Evolutionary conservation across 768 basidiomycete species (phyloP).

Genomic region (Mrakia hoshinonis): DNA sequence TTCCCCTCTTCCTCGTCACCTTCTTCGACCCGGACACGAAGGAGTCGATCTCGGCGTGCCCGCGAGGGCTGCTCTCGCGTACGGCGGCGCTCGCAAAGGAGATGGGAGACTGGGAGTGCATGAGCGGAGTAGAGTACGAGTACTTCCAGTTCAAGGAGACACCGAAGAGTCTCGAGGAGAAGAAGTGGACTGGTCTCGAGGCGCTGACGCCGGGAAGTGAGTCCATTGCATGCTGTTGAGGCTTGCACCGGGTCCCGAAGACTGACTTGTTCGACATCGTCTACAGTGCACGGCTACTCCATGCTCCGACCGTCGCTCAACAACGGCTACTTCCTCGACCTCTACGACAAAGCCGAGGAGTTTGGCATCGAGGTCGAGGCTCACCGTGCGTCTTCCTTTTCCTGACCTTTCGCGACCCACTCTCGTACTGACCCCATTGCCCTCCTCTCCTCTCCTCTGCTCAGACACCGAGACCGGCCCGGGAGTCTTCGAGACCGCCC

Average conservation of each 20-base stretch:
- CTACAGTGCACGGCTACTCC: slow-evolving; percentile 90
- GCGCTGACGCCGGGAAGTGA: slow-evolving; percentile 87
- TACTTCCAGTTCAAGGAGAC: slow-evolving; percentile 56
- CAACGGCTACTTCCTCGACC: slow-evolving; percentile 74
- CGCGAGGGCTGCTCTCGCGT: slow-evolving; percentile 66
- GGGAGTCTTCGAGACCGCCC: slow-evolving; percentile 42
- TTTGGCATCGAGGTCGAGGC: slow-evolving; percentile 80
- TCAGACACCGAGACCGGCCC: slow-evolving; percentile 43
- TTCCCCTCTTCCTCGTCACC: slow-evolving; percentile 86
- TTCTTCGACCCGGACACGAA: slow-evolving; percentile 82
- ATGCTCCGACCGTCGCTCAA: slow-evolving; percentile 59
- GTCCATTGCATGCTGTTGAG: slow-evolving; percentile 37
- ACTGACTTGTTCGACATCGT: neutral
- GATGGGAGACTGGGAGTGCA: slow-evolving; percentile 52
- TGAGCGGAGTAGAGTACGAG: slow-evolving; percentile 91
- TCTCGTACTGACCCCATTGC: neutral
- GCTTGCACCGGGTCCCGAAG: neutral
- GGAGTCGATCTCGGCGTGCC: slow-evolving; percentile 62
- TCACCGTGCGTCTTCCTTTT: slow-evolving; percentile 54
- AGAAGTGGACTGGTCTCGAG: slow-evolving; percentile 63
- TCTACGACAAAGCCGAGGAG: slow-evolving; percentile 58
- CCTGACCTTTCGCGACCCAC: too few species aligned
- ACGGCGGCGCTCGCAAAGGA: slow-evolving; percentile 47
- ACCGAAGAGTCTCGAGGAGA: slow-evolving; percentile 61
- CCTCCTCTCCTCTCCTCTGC: neutral